Evolutionary conservation across 2,329 filamentous ascomycete genomes (phyloP).

Genomic region (Cladosporium sp.): DNA sequence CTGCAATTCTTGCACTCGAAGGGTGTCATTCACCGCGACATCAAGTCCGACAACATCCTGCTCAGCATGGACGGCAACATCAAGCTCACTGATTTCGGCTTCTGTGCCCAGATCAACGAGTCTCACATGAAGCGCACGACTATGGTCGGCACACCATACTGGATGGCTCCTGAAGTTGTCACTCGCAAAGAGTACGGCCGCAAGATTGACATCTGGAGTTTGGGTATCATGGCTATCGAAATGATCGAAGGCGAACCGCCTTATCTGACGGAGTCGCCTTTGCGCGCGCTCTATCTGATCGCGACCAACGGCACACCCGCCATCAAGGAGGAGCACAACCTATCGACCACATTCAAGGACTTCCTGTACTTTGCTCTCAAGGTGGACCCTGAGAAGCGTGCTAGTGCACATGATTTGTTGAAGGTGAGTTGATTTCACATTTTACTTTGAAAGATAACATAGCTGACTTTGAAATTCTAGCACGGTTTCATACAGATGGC

Average conservation of each 20-base stretch:
- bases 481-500: constrained; percentile 55
- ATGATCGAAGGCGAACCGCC: constrained; percentile 99
- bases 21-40: constrained; percentile 96
- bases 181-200: constrained; percentile 96
- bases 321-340: constrained; percentile 87
- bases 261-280: constrained; percentile 90
- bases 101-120: constrained; percentile 98
- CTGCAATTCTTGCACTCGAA: constrained; percentile 96
- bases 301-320: constrained; percentile 93
- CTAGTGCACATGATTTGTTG: constrained; percentile 89
- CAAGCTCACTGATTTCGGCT: constrained; percentile 98
- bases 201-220: constrained; percentile 97
- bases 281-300: constrained; percentile 92
- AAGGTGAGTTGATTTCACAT: constrained; percentile 63
- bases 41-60: constrained; percentile 98
- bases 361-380: constrained; percentile 92
- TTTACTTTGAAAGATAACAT: background rate
- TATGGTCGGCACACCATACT: constrained; percentile 98
- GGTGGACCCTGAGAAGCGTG: constrained; percentile 95
- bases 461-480: constrained; percentile 33
- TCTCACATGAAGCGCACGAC: constrained; percentile 96
- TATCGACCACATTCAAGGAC: constrained; percentile 82
- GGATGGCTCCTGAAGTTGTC: constrained; percentile 99
- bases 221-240: constrained; percentile 99
- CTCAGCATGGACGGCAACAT: constrained; percentile 93